phyloP scores from a whole-genome alignment of 2,329 filamentous ascomycete species.

The Pseudomassariella vexata region DNA sequence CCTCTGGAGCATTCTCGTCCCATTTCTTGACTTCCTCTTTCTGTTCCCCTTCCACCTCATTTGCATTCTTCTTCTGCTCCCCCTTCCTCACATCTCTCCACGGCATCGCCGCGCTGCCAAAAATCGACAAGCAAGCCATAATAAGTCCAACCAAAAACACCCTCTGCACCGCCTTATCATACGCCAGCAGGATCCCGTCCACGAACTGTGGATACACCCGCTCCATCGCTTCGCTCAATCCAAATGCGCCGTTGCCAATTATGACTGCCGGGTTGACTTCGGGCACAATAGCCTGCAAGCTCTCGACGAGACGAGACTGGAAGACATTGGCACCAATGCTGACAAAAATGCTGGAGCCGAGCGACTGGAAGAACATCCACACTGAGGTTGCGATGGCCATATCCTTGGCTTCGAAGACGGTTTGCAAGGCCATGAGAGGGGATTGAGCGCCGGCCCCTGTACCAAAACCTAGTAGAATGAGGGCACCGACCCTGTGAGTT shows the following conservation, averaged over 20 bases:
- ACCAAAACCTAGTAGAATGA: constrained; percentile 21
- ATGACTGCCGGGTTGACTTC: constrained; percentile 1
- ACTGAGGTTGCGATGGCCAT: constrained; percentile 20
- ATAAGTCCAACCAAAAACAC: constrained; percentile 2
- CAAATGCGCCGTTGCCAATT: not conserved
- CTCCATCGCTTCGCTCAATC: not conserved
- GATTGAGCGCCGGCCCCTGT: constrained; percentile 22
- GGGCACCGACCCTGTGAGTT: constrained; percentile 14
- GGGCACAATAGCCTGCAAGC: constrained; percentile 5
- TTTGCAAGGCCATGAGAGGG: constrained; percentile 23
- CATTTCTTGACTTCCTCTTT: too few species aligned
- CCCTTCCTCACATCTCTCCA: constrained; percentile 3
- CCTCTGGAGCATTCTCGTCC: too few species aligned
- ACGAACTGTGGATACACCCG: not conserved
- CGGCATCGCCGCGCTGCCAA: constrained; percentile 2
- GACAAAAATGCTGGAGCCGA: constrained; percentile 17
- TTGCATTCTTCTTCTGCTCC: too few species aligned
- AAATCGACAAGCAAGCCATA: not conserved
- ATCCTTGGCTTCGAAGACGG: constrained; percentile 19
- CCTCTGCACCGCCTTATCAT: constrained; percentile 1
- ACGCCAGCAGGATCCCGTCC: constrained; percentile 1
- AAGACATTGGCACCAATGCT: constrained; percentile 20
- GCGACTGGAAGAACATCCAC: constrained; percentile 20
- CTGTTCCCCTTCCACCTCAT: too few species aligned
- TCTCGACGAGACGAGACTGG: constrained; percentile 12